Percentiles rank a stretch among this genome's conserved stretches.
These are phyloP conservation scores for Cornus suecica DNA, from an alignment of 148 eudicot genomes.

Conservation along the genomic window DNA sequence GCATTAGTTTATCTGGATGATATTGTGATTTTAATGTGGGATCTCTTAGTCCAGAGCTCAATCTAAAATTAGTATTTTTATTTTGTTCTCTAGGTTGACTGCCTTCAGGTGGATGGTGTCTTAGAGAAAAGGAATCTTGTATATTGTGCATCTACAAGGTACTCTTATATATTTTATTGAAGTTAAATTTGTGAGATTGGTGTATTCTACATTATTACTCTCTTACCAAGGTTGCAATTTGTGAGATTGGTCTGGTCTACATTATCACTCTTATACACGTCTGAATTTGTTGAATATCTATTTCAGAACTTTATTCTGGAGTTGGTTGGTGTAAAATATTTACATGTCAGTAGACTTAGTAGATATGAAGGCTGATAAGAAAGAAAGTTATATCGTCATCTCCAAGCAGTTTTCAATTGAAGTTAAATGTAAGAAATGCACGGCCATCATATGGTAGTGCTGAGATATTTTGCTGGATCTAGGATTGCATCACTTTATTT, in stretches of 20 bases:
- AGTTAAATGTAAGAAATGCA: not conserved
- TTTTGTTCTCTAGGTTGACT: conserved; percentile 67
- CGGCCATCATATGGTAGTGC: not conserved
- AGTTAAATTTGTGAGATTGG: not conserved
- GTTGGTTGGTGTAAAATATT: not conserved
- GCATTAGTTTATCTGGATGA: too few relatives aligned
- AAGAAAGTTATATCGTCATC: not conserved
- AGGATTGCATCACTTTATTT: not conserved
- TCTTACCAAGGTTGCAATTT: not conserved
- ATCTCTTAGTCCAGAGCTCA: not conserved
- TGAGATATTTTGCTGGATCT: not conserved
- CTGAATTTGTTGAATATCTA: not conserved
- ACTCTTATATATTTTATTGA: conserved; percentile 3
- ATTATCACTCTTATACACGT: not conserved
- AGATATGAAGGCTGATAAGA: not conserved
- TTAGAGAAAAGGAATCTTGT: conserved; percentile 91
- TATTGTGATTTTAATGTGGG: not conserved
- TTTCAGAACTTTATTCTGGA: not conserved
- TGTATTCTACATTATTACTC: not conserved
- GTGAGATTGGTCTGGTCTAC: not conserved
- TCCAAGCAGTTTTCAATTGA: not conserved
- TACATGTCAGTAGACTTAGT: not conserved
- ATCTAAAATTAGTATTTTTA: conserved; percentile 2
- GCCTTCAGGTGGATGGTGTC: conserved; percentile 97
- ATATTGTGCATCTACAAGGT: conserved; percentile 99